Evolutionary conservation across 768 basidiomycete genomes (phyloP), one percentile per base, ranked within the genome.

Genomic region (Mrakia hoshinonis): DNA sequence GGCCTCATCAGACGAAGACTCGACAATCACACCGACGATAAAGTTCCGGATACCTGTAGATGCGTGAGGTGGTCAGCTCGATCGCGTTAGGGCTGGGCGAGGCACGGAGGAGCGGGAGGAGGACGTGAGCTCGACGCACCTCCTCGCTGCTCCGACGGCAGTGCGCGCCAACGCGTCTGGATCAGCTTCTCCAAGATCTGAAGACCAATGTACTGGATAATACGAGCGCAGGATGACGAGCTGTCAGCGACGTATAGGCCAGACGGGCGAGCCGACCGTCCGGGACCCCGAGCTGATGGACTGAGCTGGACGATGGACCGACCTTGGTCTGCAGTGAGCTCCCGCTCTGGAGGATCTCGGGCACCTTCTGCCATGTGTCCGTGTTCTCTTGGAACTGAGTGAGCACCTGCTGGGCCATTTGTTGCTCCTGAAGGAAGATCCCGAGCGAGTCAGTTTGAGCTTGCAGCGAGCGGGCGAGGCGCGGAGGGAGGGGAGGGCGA

Each of bases 171-270:
- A 75, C 92, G 85, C 52, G 92, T 96, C 72, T 83, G 86, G 79
- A 99, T 92, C 72, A 99, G 84, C 81, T 89, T 97, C 81, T 98
- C 96, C 46, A 99, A 83, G 78, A 99, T 95, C 81, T 97, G 94
- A 67, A 98, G 83, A 51, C 92, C 95, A 78, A 99, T 92, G 80
- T 91, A 98, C 94, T 97, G 72, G 7, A 39, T 72, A 15, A 22
- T 20, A n/a, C 15, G 26, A 29, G 18, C n/a, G 38, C 69, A 26
- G 11, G 52, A 52, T 60, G 52, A 51, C 31, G 22, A 24, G 26
- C 1, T 1, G 29, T 60, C 29, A 68, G 52, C 36, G 31, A 11
- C 48, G 24, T n/a, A 34, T n/a, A 20, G 26, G 36, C 22, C 4
- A 15, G 5, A 29, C 20, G 34, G 0, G 29, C 1, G 9, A 66